phyloP scores from a whole-genome alignment of 306 rosid species.

The Glycyrrhiza uralensis region DNA sequence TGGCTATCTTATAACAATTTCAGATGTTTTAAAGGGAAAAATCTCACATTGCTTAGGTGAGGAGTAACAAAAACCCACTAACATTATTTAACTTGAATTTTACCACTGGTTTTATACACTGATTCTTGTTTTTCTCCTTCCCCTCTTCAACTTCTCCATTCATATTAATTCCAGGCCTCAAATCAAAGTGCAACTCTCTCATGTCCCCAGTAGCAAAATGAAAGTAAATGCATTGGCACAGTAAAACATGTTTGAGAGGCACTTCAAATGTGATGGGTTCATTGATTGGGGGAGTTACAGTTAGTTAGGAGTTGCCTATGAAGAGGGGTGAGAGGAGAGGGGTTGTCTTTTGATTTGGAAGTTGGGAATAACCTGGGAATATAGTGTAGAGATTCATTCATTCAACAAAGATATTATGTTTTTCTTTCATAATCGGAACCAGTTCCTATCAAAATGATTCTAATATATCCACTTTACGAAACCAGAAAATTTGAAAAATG shows the following conservation, averaged over 20 bases:
- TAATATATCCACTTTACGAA: background rate
- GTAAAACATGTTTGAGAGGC: background rate
- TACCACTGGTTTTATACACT: background rate
- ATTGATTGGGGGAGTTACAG: too few relatives aligned
- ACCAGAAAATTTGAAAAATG: background rate
- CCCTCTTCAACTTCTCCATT: background rate
- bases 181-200: slow-evolving; percentile 6
- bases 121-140: background rate
- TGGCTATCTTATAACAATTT: background rate
- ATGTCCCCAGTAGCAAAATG: slow-evolving; percentile 15
- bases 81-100: background rate
- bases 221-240: background rate
- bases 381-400: too few relatives aligned
- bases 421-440: too few relatives aligned
- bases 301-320: too few relatives aligned
- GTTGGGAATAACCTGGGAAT: too few relatives aligned
- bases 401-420: too few relatives aligned
- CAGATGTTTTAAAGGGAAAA: background rate
- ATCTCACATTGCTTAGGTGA: background rate
- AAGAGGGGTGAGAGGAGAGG: too few relatives aligned
- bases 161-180: background rate
- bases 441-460: too few relatives aligned
- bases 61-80: background rate
- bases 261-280: too few relatives aligned
- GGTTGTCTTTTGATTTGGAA: too few relatives aligned